Percentiles rank a stretch among this genome's conserved stretches.
Conservation (phyloP, 805 yeast genomes). For the Kazachstania kunashirensis region DNA sequence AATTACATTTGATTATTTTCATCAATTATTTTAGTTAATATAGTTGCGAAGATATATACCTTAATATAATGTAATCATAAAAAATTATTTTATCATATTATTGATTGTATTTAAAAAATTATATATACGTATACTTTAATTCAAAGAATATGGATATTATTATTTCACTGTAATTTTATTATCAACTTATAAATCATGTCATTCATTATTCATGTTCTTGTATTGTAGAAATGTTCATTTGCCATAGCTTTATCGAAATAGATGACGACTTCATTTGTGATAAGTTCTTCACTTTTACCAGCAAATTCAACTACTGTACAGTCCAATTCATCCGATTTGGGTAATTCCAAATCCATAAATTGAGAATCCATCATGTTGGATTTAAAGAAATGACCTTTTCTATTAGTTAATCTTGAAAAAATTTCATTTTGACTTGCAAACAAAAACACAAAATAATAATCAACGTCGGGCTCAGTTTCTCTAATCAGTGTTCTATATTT, state of each 20-base stretch:
- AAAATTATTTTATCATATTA: too few relatives aligned
- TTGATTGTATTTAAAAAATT: too few relatives aligned
- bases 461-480: slow-evolving; percentile 25
- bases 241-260: slow-evolving; percentile 4
- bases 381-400: slow-evolving; percentile 82
- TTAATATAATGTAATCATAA: too few relatives aligned
- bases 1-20: too few relatives aligned
- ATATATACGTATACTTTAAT: too few relatives aligned
- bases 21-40: too few relatives aligned
- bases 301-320: slow-evolving; percentile 27
- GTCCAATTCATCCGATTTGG: slow-evolving; percentile 34
- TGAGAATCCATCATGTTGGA: slow-evolving; percentile 75
- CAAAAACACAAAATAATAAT: slow-evolving; percentile 55
- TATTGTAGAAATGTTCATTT: background rate
- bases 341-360: slow-evolving; percentile 64
- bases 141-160: too few relatives aligned
- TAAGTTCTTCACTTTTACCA: slow-evolving; percentile 15
- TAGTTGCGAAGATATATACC: too few relatives aligned
- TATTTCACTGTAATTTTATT: too few relatives aligned
- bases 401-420: slow-evolving; percentile 45
- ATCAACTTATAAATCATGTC: too few relatives aligned
- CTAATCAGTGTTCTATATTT: slow-evolving; percentile 59
- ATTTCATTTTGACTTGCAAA: slow-evolving; percentile 56
- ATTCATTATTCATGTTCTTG: too few relatives aligned
- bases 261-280: slow-evolving; percentile 13